Evolutionary conservation across 2,329 filamentous ascomycete species (phyloP).

Genomic region (Microdochium bolleyi): DNA sequence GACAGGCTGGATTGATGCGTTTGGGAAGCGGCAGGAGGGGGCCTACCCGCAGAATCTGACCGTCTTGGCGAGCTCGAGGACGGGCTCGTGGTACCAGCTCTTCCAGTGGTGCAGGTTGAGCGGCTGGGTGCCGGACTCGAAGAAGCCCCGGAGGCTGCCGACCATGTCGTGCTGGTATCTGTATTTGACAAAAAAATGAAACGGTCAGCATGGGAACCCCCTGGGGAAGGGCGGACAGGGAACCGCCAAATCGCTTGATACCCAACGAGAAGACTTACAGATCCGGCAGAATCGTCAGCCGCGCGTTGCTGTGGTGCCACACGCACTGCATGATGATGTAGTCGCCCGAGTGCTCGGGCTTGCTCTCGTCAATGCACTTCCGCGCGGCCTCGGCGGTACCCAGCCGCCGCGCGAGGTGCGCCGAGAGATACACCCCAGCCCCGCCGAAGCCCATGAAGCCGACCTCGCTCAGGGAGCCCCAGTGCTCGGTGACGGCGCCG

Average conservation of each 20-base stretch:
- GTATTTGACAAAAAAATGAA: too few relatives aligned
- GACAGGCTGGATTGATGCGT: too few relatives aligned
- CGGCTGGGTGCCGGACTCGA: constrained; percentile 46
- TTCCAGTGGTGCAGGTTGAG: constrained; percentile 58
- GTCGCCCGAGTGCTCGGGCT: constrained; percentile 39
- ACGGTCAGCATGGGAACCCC: too few relatives aligned
- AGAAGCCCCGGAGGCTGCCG: constrained; percentile 49
- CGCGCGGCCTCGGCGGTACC: constrained; percentile 22
- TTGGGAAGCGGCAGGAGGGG: neutral
- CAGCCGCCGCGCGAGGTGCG: constrained; percentile 40
- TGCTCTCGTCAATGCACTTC: too few relatives aligned
- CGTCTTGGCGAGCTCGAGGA: constrained; percentile 40
- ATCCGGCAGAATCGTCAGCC: constrained; percentile 45
- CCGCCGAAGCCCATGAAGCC: constrained; percentile 55
- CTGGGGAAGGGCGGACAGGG: too few relatives aligned
- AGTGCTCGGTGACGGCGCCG: constrained; percentile 50
- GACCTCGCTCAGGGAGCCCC: constrained; percentile 39
- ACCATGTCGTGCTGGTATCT: constrained; percentile 50
- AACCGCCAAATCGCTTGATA: too few relatives aligned
- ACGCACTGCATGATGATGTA: constrained; percentile 53
- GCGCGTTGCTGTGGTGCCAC: constrained; percentile 42
- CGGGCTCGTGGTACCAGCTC: constrained; percentile 45
- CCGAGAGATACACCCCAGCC: constrained; percentile 49
- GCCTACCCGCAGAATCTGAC: constrained; percentile 38
- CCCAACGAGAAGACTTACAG: too few relatives aligned